Conservation (phyloP, 179 eudicot species). For the Nepenthes alata region DNA sequence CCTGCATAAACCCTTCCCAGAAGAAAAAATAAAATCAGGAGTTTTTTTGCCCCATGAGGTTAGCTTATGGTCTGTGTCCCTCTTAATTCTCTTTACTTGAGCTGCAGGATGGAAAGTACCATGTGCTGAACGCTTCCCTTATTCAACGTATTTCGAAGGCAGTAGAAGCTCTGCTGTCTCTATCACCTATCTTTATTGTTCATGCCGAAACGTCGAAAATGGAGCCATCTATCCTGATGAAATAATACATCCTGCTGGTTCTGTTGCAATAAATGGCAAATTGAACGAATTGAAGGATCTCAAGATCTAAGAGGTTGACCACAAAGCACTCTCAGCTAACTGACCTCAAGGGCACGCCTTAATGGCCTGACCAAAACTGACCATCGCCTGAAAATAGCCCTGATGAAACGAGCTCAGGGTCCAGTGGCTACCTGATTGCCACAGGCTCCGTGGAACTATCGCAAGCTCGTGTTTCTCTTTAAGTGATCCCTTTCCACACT, state of each 20-base stretch:
- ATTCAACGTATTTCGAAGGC: slow-evolving; percentile 81
- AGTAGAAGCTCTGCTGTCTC: slow-evolving; percentile 47
- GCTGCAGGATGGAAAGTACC: slow-evolving; percentile 66
- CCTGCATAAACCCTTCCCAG: too few relatives aligned
- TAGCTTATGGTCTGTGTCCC: background rate
- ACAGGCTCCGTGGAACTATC: too few relatives aligned
- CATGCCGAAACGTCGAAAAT: slow-evolving; percentile 24
- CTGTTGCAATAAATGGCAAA: slow-evolving; percentile 35
- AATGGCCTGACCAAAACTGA: too few relatives aligned
- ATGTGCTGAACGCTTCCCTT: slow-evolving; percentile 73
- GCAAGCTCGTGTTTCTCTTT: too few relatives aligned
- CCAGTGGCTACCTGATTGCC: too few relatives aligned
- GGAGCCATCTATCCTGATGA: slow-evolving; percentile 23
- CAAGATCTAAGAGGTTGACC: slow-evolving; percentile 16
- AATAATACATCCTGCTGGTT: background rate
- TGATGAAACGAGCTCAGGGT: too few relatives aligned
- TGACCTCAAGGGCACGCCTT: too few relatives aligned
- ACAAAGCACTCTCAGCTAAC: too few relatives aligned
- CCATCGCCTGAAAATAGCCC: too few relatives aligned
- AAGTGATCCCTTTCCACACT: too few relatives aligned
- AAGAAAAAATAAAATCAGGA: too few relatives aligned
- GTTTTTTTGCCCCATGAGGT: too few relatives aligned
- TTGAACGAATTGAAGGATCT: slow-evolving; percentile 47
- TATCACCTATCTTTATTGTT: slow-evolving; percentile 24
- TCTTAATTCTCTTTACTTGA: background rate